Evolutionary conservation across 371 early-diverging fungal genomes (phyloP).

Genomic region (Funneliformis caledonium): DNA sequence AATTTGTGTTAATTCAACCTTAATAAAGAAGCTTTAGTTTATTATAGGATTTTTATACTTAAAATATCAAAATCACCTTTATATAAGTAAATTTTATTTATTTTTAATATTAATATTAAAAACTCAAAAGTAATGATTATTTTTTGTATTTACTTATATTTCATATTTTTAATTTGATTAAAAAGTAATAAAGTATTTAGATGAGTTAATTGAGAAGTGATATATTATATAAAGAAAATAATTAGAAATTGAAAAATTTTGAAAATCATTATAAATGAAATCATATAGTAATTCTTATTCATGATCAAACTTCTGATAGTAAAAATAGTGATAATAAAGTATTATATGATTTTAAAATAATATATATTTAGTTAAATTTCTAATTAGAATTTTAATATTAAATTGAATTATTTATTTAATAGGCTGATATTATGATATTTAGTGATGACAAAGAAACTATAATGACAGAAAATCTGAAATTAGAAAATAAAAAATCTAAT

Average conservation of each 20-base stretch:
- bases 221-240: not conserved
- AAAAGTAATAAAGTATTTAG: not conserved
- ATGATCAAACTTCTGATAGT: not conserved
- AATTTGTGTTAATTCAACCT: slow-evolving; percentile 23
- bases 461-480: too few species aligned
- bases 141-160: too few species aligned
- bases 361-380: too few species aligned
- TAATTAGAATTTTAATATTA: not conserved
- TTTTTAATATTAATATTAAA: not conserved
- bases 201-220: not conserved
- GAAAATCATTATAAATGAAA: not conserved
- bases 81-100: not conserved
- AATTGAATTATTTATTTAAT: too few species aligned
- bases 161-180: not conserved
- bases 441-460: too few species aligned
- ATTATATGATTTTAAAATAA: too few species aligned
- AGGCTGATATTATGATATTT: too few species aligned
- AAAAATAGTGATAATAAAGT: not conserved
- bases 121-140: too few species aligned
- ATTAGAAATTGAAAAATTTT: not conserved
- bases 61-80: not conserved
- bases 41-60: slow-evolving; percentile 25
- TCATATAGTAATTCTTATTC: not conserved
- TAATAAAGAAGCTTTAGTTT: not conserved
- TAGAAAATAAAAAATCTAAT: too few species aligned